Evolutionary conservation across 306 rosid genomes (phyloP).

Genomic region (Urtica urens): DNA sequence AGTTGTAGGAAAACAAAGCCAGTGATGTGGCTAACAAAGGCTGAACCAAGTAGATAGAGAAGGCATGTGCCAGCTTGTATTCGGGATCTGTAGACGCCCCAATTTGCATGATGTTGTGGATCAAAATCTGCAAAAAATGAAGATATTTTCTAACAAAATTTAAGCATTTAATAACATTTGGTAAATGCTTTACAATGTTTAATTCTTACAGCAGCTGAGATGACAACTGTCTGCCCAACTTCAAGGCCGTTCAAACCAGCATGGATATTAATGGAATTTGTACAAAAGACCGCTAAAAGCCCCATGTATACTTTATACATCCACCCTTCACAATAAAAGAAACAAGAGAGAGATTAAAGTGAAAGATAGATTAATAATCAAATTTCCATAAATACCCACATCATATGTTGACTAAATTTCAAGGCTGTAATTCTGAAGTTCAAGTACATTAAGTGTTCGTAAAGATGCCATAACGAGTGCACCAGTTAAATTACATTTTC

Average conservation of each 20-base stretch:
- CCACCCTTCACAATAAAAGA: constrained; percentile 46
- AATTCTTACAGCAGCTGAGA: constrained; percentile 62
- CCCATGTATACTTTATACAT: constrained; percentile 90
- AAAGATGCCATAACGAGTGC: no score
- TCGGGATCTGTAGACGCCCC: constrained; percentile 63
- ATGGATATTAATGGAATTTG: constrained; percentile 89
- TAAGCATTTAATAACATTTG: not conserved
- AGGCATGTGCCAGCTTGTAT: constrained; percentile 77
- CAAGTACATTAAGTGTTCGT: no score
- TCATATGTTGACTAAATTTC: no score
- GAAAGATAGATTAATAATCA: no score
- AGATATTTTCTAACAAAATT: no score
- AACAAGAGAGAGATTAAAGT: not conserved
- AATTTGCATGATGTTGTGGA: constrained; percentile 78
- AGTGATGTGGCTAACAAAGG: constrained; percentile 74
- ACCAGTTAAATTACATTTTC: no score
- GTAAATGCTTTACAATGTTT: constrained; percentile 11
- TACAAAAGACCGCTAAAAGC: constrained; percentile 89
- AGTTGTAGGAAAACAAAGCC: constrained; percentile 62
- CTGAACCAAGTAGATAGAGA: constrained; percentile 70
- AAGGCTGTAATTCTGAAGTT: no score
- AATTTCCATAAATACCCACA: no score
- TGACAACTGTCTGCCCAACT: constrained; percentile 88
- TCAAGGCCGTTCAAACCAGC: constrained; percentile 89
- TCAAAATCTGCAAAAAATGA: constrained; percentile 66